Base-by-base conservation (phyloP, 768 basidiomycete species). In the Pholiota molesta region DNA sequence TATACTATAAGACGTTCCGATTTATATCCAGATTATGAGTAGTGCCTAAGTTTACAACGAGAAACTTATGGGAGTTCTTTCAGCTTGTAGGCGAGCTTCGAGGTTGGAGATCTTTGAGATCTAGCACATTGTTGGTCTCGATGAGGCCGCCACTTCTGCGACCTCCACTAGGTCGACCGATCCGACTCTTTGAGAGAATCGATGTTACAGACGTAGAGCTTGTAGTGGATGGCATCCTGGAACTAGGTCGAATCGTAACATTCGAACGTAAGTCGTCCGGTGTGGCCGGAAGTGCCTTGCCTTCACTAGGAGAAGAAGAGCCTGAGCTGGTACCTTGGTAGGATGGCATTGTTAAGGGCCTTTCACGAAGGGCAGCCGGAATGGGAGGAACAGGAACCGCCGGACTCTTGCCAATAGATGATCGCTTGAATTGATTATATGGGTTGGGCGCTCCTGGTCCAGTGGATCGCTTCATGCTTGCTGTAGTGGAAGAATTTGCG, bases 381-480 rank as follows among this genome's bases (percentile, higher is more conserved):
- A 62, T 68, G 71, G 67, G 70, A 71, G 69, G 71, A 63, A 66
- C 65, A 59, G 54, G 79, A 73, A 66, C 77, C 81, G 13, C 83
- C 74, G 56, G 51, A 35, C 42, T 55, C 47, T 66, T 71, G 53
- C 87, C 86, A n/a, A 90, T 69, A 2, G 90, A 91, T 19, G 86
- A 82, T 58, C 89, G 82, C 67, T 91, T 89, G 42, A 75, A 63
- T 65, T 83, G 82, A 29, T 57, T 70, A 52, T 75, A 76, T 55
- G 74, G 75, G 61, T 73, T 80, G 72, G 71, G 68, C 17, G 77
- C 77, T 29, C 77, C 69, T 16, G 85, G 83, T 0, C 83, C 86
- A 26, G 78, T 83, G 1, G 89, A 87, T 45, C 87, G 84, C 73
- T 90, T 92, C 61, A 85, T 71, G 10, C 80, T 80, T 19, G 47